Conservation (phyloP, 2,329 filamentous ascomycete species). For the Intubia oerlemansii region DNA sequence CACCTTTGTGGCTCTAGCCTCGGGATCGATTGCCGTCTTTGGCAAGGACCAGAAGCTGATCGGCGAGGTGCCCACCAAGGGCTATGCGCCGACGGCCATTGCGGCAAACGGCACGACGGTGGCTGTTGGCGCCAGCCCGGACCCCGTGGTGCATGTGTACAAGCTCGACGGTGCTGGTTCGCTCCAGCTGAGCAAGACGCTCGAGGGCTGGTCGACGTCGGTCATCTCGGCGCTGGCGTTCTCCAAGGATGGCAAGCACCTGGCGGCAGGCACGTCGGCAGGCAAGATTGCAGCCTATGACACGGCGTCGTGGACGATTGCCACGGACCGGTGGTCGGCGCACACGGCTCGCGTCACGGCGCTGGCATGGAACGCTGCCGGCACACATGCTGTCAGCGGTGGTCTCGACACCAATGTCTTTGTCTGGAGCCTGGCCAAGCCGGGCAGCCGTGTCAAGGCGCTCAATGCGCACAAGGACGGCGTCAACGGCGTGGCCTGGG, state of each 20-base stretch:
- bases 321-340: constrained; percentile 51
- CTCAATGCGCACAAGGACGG: constrained; percentile 91
- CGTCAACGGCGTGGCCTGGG: constrained; percentile 68
- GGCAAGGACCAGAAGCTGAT: constrained; percentile 39
- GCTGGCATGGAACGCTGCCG: constrained; percentile 56
- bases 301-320: constrained; percentile 37
- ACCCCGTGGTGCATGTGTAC: constrained; percentile 56
- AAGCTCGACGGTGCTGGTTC: constrained; percentile 32
- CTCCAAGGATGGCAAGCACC: constrained; percentile 50
- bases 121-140: constrained; percentile 50
- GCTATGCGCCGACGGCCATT: constrained; percentile 47
- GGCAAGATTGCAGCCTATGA: constrained; percentile 79
- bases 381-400: constrained; percentile 63
- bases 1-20: constrained; percentile 35
- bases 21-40: constrained; percentile 27
- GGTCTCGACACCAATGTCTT: constrained; percentile 81
- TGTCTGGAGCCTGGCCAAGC: constrained; percentile 72
- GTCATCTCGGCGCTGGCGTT: constrained; percentile 67
- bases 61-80: constrained; percentile 29
- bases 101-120: constrained; percentile 46
- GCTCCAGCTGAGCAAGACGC: constrained; percentile 30
- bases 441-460: constrained; percentile 66
- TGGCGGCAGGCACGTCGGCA: constrained; percentile 64
- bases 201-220: constrained; percentile 48
- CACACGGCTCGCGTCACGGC: constrained; percentile 35